Base-by-base conservation (phyloP, 2,329 filamentous ascomycete species). In the Fusarium austroafricanum region DNA sequence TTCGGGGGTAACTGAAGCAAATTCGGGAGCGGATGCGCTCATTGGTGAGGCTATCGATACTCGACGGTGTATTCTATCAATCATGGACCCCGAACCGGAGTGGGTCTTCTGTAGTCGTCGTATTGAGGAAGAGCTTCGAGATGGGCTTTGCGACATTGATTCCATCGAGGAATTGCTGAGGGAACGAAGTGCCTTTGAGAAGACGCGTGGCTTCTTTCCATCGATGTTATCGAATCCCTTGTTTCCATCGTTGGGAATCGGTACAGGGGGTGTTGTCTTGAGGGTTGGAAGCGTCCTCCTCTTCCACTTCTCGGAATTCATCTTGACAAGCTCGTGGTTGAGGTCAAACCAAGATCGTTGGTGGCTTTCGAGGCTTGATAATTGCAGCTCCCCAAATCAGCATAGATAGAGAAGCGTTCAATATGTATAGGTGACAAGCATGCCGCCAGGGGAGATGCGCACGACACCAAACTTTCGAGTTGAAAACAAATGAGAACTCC, bases 111-210 rank as follows among this genome's bases (percentile, higher is more conserved):
- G 78, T 39, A 82, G 71, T 33, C 77, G 73, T 42, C 79, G 75
- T 3, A 67, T 70, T 8, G 77, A 79, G 18, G 70, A 73, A 33
- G 76, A 75, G 55, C 73, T 75, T 52, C 77, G 75, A 26, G 77
- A 74, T 4, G 75, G 71, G 28, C 59, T 70, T 21, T 73, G 71
- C n/a, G 77, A 75, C 45, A 78, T 65, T n/a, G 79, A 80, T 55
- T 81, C 79, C 70, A 81, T 75, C 9, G 79, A 80, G 7, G 79
- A 80, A 71, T 73, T 80, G 72, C 79, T 81, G 37, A 81, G 69
- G 3, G 79, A 79, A 35, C 79, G 79, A 23, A 81, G 71, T 17
- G 79, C 79, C 53, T 78, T 78, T 12, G 78, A 75, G 26, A 81
- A 73, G 29, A 74, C 73, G 18, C 76, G 76, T 10, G 79, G 76